Evolutionary conservation across 495 filamentous ascomycete genomes (phyloP).

Genomic region (Tetracladium marchalianum): DNA sequence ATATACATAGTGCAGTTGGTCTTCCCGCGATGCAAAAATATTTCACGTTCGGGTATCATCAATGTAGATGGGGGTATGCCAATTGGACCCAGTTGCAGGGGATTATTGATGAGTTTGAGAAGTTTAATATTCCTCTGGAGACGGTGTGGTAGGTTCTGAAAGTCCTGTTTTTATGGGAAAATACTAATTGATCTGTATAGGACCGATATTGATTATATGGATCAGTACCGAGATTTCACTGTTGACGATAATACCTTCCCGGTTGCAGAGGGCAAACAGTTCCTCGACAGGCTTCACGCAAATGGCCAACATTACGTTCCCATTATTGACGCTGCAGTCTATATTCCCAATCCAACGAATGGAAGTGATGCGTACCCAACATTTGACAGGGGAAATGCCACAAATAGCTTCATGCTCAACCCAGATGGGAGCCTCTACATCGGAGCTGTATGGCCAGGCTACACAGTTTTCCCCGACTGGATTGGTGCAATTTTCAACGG

Average conservation of each 20-base stretch:
- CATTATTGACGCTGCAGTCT: conserved; percentile 78
- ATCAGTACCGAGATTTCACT: conserved; percentile 57
- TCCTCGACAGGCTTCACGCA: conserved; percentile 54
- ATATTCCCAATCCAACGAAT: conserved; percentile 65
- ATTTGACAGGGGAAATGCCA: conserved; percentile 56
- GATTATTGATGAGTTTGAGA: conserved; percentile 67
- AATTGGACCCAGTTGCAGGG: conserved; percentile 66
- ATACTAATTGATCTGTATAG: conserved; percentile 37
- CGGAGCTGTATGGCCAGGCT: conserved; percentile 84
- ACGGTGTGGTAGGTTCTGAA: conserved; percentile 51
- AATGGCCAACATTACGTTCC: conserved; percentile 68
- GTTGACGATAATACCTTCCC: conserved; percentile 60
- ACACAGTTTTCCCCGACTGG: conserved; percentile 59
- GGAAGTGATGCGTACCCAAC: conserved; percentile 58
- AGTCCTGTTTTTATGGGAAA: neutral
- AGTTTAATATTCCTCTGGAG: conserved; percentile 68
- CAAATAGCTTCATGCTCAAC: conserved; percentile 57
- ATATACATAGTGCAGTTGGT: conserved; percentile 58
- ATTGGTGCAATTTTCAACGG: conserved; percentile 50
- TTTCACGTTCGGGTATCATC: conserved; percentile 79
- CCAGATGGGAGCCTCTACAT: conserved; percentile 62
- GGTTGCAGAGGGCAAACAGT: conserved; percentile 51
- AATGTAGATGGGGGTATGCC: conserved; percentile 75
- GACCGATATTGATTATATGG: conserved; percentile 86
- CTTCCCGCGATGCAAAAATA: conserved; percentile 79